These are phyloP conservation scores for Clitopilus passeckerianus DNA, from an alignment of 768 basidiomycete species.

Conservation along the genomic window DNA sequence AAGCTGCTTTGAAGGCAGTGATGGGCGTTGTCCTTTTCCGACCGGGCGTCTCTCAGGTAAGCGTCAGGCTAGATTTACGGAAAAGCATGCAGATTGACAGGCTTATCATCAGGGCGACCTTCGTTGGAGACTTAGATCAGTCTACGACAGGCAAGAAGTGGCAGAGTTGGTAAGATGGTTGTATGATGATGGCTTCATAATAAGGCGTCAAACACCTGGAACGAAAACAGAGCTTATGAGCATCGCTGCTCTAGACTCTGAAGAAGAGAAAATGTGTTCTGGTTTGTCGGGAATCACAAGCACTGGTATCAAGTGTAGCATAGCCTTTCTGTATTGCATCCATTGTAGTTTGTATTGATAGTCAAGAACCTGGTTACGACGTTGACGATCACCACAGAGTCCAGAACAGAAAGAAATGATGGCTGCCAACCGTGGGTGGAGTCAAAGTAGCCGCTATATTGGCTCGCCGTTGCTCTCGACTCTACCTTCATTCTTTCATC, in stretches of 20 bases:
- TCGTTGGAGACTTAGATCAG: slow-evolving; percentile 62
- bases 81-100: slow-evolving; percentile 1
- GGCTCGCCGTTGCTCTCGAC: background rate
- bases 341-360: slow-evolving; percentile 1
- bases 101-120: slow-evolving; percentile 50
- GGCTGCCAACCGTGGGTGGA: background rate
- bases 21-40: slow-evolving; percentile 61
- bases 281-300: slow-evolving; percentile 50
- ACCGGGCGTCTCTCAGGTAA: slow-evolving; percentile 72
- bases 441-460: background rate
- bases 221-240: slow-evolving; percentile 15
- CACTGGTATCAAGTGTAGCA: slow-evolving; percentile 64
- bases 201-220: slow-evolving; percentile 20
- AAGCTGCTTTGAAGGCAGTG: slow-evolving; percentile 65
- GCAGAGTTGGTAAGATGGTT: slow-evolving; percentile 56
- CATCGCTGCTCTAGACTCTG: slow-evolving; percentile 37
- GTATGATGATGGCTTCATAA: slow-evolving; percentile 45
- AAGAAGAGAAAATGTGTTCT: slow-evolving; percentile 49
- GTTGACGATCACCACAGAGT: background rate
- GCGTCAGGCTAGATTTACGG: slow-evolving; percentile 11
- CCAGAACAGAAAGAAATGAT: background rate
- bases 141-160: slow-evolving; percentile 75
- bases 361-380: background rate
- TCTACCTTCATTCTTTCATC: background rate
- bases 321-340: slow-evolving; percentile 6